Conservation (phyloP, 805 yeast species). For the Wickerhamomyces bovis region DNA sequence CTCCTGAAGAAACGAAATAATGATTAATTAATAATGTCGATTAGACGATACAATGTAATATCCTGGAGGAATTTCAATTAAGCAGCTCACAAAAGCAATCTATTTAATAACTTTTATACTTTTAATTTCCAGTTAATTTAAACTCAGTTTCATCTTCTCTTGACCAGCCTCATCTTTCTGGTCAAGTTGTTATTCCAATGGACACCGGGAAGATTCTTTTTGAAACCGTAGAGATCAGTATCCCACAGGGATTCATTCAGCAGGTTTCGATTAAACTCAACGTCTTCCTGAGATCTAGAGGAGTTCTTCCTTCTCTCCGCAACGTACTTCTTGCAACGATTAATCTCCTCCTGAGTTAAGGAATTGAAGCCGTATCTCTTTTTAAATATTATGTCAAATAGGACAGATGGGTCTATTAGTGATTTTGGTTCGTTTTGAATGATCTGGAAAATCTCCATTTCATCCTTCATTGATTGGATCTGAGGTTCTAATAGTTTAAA, state of each 20-base stretch:
- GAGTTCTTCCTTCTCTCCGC: constrained; percentile 44
- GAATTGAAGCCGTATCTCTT: constrained; percentile 67
- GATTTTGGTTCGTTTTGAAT: constrained; percentile 78
- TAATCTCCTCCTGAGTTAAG: constrained; percentile 76
- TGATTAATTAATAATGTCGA: neutral
- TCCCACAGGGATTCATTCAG: constrained; percentile 28
- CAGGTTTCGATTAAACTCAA: constrained; percentile 22
- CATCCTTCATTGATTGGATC: constrained; percentile 39
- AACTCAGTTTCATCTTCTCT: constrained; percentile 25
- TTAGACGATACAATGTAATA: no score
- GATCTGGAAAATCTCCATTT: constrained; percentile 71
- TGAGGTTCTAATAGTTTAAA: constrained; percentile 70
- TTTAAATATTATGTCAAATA: constrained; percentile 72
- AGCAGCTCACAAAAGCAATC: no score
- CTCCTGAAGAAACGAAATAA: neutral
- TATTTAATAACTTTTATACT: no score
- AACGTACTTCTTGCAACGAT: constrained; percentile 73
- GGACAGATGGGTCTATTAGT: constrained; percentile 58
- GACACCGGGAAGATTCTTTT: constrained; percentile 40
- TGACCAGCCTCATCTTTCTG: constrained; percentile 43
- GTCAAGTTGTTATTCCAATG: constrained; percentile 59
- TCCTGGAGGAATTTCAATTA: no score
- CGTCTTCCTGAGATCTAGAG: constrained; percentile 12
- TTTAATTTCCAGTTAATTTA: no score
- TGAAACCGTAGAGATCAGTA: constrained; percentile 38